A percentile compares a stretch with the other conserved stretches of the same genome.
Evolutionary conservation across 129 eudicot genomes (phyloP).

Genomic region (carrot (Daucus carota)): DNA sequence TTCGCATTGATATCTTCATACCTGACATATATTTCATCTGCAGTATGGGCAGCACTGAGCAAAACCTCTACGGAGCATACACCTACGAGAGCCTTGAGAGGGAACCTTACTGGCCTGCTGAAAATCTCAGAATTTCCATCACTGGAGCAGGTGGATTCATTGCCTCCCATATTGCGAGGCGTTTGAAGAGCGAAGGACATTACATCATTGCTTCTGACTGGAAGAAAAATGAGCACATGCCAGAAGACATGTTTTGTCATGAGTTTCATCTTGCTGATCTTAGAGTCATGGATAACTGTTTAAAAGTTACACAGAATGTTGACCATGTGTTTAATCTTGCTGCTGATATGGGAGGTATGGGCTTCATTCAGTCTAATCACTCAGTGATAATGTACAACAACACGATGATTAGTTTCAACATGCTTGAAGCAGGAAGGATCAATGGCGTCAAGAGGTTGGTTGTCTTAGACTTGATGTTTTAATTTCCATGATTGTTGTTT

Average conservation of each 20-base stretch:
- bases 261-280: slow-evolving; percentile 96
- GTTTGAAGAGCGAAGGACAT: slow-evolving; percentile 94
- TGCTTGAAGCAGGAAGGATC: slow-evolving; percentile 94
- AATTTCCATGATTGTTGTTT: neutral
- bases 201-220: slow-evolving; percentile 98
- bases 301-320: slow-evolving; percentile 81
- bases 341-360: slow-evolving; percentile 99
- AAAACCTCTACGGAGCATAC: slow-evolving; percentile 63
- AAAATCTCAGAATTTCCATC: slow-evolving; percentile 78
- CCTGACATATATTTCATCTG: neutral
- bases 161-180: slow-evolving; percentile 96
- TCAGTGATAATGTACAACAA: slow-evolving; percentile 95
- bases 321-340: slow-evolving; percentile 98
- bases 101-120: slow-evolving; percentile 96
- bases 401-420: slow-evolving; percentile 97
- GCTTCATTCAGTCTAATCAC: slow-evolving; percentile 98
- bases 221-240: slow-evolving; percentile 99
- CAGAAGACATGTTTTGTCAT: slow-evolving; percentile 94
- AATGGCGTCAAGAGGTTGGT: slow-evolving; percentile 79
- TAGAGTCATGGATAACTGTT: slow-evolving; percentile 95
- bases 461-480: slow-evolving; percentile 5
- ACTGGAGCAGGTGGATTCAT: slow-evolving; percentile 99
- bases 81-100: slow-evolving; percentile 87
- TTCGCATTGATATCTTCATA: neutral
- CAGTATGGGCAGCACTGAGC: slow-evolving; percentile 75